Conservation (phyloP, 2,329 filamentous ascomycete genomes). For the Periconia digitata region DNA sequence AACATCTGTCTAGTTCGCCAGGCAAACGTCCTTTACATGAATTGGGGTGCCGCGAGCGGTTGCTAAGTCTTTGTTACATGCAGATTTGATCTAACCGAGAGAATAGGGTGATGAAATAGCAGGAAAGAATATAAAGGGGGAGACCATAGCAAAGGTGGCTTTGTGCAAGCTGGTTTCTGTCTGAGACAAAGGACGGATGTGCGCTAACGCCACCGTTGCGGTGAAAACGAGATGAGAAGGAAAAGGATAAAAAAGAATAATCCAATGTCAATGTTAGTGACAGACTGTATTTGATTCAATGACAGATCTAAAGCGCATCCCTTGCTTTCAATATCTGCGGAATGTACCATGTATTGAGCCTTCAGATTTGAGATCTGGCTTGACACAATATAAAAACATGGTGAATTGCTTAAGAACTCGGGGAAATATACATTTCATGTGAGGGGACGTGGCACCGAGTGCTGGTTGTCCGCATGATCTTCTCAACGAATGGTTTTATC, state of each 20-base stretch:
- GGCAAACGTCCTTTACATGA: not conserved
- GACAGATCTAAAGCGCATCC: no score
- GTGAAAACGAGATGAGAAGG: not conserved
- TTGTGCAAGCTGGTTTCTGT: not conserved
- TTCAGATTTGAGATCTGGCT: no score
- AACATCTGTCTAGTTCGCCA: not conserved
- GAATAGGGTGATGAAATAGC: no score
- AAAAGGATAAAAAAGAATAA: no score
- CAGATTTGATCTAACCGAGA: no score
- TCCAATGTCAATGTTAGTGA: not conserved
- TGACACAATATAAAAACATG: no score
- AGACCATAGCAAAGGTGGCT: not conserved
- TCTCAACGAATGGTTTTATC: not conserved
- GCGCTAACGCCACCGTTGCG: not conserved
- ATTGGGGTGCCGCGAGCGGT: not conserved
- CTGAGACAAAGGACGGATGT: not conserved
- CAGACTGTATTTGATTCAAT: not conserved
- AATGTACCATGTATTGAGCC: no score
- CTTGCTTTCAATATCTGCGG: not conserved
- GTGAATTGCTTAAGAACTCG: no score
- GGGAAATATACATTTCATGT: no score
- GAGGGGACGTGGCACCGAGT: no score
- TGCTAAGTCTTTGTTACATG: not conserved
- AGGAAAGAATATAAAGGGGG: no score
- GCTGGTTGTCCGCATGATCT: no score